Percentiles rank a stretch among this genome's conserved stretches.
Conservation (phyloP, 352 stramenopile genomes). For the Phytophthora citrophthora region DNA sequence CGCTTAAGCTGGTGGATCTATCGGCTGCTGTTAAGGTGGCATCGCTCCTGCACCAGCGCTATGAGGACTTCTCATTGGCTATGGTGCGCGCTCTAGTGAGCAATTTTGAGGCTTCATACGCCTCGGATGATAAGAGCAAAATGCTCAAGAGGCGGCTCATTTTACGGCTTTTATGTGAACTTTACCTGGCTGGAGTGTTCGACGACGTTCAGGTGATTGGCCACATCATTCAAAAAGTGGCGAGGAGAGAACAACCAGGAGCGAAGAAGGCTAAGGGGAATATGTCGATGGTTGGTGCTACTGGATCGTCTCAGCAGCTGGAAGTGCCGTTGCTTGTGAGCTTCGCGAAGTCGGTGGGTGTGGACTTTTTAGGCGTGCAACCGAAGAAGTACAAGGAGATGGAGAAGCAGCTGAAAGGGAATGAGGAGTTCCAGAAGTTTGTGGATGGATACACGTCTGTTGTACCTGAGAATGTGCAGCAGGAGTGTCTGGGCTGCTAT, state of each 20-base stretch:
- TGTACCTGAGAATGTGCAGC: conserved; percentile 70
- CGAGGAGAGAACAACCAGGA: conserved; percentile 49
- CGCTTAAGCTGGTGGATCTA: conserved; percentile 89
- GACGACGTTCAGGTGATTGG: conserved; percentile 76
- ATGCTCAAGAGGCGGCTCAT: conserved; percentile 77
- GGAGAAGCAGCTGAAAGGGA: conserved; percentile 35
- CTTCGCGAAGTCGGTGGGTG: conserved; percentile 93
- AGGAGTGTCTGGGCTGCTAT: conserved; percentile 80
- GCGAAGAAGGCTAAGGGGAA: conserved; percentile 45
- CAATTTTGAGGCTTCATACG: conserved; percentile 64
- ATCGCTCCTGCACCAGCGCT: conserved; percentile 48
- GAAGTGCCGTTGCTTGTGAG: conserved; percentile 95
- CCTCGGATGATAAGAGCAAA: conserved; percentile 75
- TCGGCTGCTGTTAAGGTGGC: conserved; percentile 68
- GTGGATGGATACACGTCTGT: conserved; percentile 45
- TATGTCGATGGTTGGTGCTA: conserved; percentile 33
- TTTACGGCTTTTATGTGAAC: conserved; percentile 82
- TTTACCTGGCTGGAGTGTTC: conserved; percentile 83
- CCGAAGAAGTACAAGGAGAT: conserved; percentile 75
- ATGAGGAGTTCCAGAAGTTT: conserved; percentile 50
- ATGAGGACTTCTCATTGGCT: conserved; percentile 85
- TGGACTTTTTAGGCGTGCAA: conserved; percentile 87
- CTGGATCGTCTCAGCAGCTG: conserved; percentile 56
- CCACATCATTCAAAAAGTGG: conserved; percentile 84
- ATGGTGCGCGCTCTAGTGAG: conserved; percentile 64